phyloP scores from a whole-genome alignment of 768 basidiomycete species.

The Xerocomellus amylosporus region DNA sequence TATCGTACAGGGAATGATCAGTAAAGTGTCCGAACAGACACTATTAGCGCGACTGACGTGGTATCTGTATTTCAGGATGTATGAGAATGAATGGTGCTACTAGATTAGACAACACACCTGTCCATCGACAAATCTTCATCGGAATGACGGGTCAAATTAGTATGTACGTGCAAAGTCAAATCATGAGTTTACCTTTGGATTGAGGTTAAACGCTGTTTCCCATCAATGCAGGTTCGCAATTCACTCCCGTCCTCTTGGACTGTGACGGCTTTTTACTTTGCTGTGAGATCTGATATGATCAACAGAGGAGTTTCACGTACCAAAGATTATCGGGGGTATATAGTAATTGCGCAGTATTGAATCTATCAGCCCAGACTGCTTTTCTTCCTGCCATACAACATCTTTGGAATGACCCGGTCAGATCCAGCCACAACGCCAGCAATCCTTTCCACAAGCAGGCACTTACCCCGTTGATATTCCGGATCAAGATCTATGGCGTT shows the following conservation, averaged over 20 bases:
- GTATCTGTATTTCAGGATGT: slow-evolving; percentile 35
- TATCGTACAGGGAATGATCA: neutral
- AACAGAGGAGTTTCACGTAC: slow-evolving; percentile 33
- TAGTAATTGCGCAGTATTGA: slow-evolving; percentile 63
- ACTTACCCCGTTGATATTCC: slow-evolving; percentile 61
- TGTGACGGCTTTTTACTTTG: slow-evolving; percentile 36
- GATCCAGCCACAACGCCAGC: neutral
- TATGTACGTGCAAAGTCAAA: neutral
- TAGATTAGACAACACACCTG: slow-evolving; percentile 39
- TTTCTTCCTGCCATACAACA: slow-evolving; percentile 62
- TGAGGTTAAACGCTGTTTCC: slow-evolving; percentile 71
- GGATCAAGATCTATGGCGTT: slow-evolving; percentile 55
- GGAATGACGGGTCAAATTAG: neutral
- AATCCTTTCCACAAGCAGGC: neutral
- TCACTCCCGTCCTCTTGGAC: slow-evolving; percentile 41
- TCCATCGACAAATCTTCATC: slow-evolving; percentile 51
- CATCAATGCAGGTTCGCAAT: slow-evolving; percentile 59
- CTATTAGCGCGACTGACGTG: slow-evolving; percentile 33
- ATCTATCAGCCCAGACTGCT: slow-evolving; percentile 62
- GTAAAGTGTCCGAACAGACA: neutral
- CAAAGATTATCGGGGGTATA: slow-evolving; percentile 65
- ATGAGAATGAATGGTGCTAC: neutral
- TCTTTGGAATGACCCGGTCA: slow-evolving; percentile 35
- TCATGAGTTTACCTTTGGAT: slow-evolving; percentile 46
- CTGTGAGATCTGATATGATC: neutral